Evolutionary conservation across 2,329 filamentous ascomycete genomes (phyloP).

Genomic region (Paramyrothecium sp.): DNA sequence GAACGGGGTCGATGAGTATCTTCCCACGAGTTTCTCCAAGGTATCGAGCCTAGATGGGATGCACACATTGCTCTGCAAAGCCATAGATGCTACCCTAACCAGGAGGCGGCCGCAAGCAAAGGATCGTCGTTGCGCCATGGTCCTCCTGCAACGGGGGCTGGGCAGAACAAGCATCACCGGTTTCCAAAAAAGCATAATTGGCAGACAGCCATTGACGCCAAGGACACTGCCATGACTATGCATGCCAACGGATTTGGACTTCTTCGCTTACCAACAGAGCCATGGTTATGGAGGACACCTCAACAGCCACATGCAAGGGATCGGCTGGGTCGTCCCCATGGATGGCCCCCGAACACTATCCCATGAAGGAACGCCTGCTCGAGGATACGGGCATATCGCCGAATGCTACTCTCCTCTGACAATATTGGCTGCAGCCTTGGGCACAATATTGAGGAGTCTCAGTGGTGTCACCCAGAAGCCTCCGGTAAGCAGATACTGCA

Average conservation of each 20-base stretch:
- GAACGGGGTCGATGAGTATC: conserved; percentile 31
- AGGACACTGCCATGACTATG: conserved; percentile 28
- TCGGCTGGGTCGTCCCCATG: conserved; percentile 29
- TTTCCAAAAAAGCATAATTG: conserved; percentile 25
- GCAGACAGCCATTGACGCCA: conserved; percentile 25
- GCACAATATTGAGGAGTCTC: conserved; percentile 31
- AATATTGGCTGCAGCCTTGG: conserved; percentile 34
- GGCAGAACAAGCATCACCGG: conserved; percentile 24
- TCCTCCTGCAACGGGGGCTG: conserved; percentile 11
- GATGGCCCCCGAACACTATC: conserved; percentile 33
- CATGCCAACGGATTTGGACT: conserved; percentile 30
- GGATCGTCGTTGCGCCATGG: conserved; percentile 1
- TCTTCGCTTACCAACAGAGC: conserved; percentile 30
- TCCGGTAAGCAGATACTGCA: conserved; percentile 46
- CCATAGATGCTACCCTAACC: rapidly evolving
- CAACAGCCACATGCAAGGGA: conserved; percentile 36
- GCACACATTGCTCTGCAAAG: conserved; percentile 30
- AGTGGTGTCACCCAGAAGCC: conserved; percentile 28
- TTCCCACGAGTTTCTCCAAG: conserved; percentile 34
- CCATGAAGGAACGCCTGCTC: conserved; percentile 28
- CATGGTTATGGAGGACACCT: conserved; percentile 28
- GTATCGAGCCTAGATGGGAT: conserved; percentile 28
- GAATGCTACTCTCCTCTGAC: conserved; percentile 25
- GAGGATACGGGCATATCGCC: conserved; percentile 21
- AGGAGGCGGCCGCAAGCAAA: no score